Percentiles rank a stretch among this genome's conserved stretches.
phyloP scores from a whole-genome alignment of 1,284 basidiomycete genomes.

The Boletus semigastroideus region DNA sequence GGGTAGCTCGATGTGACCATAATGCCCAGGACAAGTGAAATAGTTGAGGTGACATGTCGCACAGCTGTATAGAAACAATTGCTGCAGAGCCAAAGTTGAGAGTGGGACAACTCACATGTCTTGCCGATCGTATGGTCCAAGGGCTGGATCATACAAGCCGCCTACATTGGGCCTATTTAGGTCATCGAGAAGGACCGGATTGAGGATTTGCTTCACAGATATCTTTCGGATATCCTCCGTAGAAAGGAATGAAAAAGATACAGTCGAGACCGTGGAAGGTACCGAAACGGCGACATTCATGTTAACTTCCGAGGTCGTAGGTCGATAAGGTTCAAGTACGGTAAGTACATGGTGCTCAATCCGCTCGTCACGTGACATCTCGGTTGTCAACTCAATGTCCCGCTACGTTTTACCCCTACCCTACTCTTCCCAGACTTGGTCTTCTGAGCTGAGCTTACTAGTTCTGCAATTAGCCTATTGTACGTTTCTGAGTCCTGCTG shows the following conservation, averaged over 20 bases:
- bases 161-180: constrained; percentile 90
- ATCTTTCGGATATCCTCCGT: constrained; percentile 90
- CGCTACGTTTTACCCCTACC: constrained; percentile 49
- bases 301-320: constrained; percentile 3
- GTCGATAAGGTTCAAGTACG: constrained; percentile 14
- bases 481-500: constrained; percentile 88
- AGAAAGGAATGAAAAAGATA: constrained; percentile 95
- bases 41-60: constrained; percentile 90
- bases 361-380: constrained; percentile 21
- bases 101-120: constrained; percentile 73
- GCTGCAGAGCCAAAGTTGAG: neutral
- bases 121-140: constrained; percentile 85
- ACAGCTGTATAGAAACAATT: constrained; percentile 60
- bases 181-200: constrained; percentile 92
- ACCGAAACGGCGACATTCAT: constrained; percentile 96
- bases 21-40: constrained; percentile 96
- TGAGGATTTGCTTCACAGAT: constrained; percentile 96
- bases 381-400: constrained; percentile 35
- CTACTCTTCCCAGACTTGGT: constrained; percentile 62
- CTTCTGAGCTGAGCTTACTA: constrained; percentile 82
- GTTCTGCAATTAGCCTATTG: constrained; percentile 76
- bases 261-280: constrained; percentile 77
- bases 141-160: constrained; percentile 93
- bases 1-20: constrained; percentile 98
- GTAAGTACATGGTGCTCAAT: constrained; percentile 2